Base-by-base conservation (phyloP, 1,284 basidiomycete species). In the Cryptococcus maquisensis region DNA sequence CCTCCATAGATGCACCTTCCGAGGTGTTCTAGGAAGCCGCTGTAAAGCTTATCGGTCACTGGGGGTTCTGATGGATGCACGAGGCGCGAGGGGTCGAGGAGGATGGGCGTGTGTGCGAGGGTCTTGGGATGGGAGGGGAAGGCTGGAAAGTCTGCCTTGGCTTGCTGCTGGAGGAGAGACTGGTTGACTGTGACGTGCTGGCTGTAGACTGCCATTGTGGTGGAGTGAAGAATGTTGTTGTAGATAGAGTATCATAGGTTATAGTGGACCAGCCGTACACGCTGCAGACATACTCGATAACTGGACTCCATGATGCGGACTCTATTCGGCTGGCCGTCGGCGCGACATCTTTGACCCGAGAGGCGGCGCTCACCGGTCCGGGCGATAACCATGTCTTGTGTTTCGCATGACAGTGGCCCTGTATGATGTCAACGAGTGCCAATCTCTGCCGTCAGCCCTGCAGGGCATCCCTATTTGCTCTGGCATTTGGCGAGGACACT, bases 21-120 rank as follows among this genome's bases (percentile, higher is more conserved):
- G 65, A 84, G 79, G 60, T 84, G 82, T 65, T 84, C 83, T 23
- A 83, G 79, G 69, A 84, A 85, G 2, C 83, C 82, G 23, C 81
- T 81, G 69, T 83, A 84, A 62, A 84, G 61, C 54, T 62, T 63
- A 47, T 63, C 61, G 9, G 60, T 60, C 28, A 69, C 56, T 13
- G 61, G 62, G 2, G 54, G 57, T 13, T 60, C 62, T 16, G 53
- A 51, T 4, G 64, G 61, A 47, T 69, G 59, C 12, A 61, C 60
- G 38, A 67, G 47, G 18, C 53, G 12, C 0, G 48, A 18, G 2
- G 64, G 54, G 55, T 64, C 55, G 48, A 72, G 57, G 2, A 49
- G 36, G 45, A 72, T 43, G 1, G 58, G 58, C 2, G 55, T 52
- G 12, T 54, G 24, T 2, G 46, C 46, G 18, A 72, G 62, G 23